phyloP scores from a whole-genome alignment of 2,329 filamentous ascomycete genomes.

The Fusarium drepaniforme region DNA sequence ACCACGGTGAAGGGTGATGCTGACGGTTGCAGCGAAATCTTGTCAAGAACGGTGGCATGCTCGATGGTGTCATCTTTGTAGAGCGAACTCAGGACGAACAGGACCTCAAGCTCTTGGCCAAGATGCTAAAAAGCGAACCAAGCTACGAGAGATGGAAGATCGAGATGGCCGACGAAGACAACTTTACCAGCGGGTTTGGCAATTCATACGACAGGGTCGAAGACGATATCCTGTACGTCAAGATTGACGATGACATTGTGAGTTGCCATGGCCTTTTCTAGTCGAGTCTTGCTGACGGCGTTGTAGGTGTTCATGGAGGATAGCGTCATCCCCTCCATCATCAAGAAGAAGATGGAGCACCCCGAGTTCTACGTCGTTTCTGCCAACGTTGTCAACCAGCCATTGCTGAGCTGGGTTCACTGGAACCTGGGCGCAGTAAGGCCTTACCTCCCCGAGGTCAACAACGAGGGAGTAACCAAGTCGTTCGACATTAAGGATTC shows the following conservation, averaged over 20 bases:
- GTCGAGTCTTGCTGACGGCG: background rate
- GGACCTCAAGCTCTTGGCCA: constrained; percentile 55
- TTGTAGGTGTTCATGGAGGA: constrained; percentile 52
- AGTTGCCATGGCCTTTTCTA: constrained; percentile 23
- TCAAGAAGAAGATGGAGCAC: constrained; percentile 64
- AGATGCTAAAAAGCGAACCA: constrained; percentile 50
- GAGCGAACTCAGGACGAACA: constrained; percentile 53
- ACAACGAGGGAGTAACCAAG: constrained; percentile 32
- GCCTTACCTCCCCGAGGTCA: constrained; percentile 64
- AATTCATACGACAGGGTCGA: constrained; percentile 59
- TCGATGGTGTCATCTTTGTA: constrained; percentile 60
- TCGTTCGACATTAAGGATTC: constrained; percentile 40
- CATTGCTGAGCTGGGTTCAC: constrained; percentile 65
- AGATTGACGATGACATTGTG: constrained; percentile 55
- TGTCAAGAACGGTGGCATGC: constrained; percentile 57
- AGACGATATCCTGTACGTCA: constrained; percentile 57
- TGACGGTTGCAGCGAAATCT: constrained; percentile 53
- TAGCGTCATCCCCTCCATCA: constrained; percentile 62
- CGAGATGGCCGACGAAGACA: constrained; percentile 46
- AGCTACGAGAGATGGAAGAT: constrained; percentile 54
- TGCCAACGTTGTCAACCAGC: constrained; percentile 69
- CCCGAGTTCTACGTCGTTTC: constrained; percentile 64
- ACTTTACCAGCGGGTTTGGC: constrained; percentile 48
- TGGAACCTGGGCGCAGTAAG: constrained; percentile 64
- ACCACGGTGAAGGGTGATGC: background rate